phyloP scores from a whole-genome alignment of 2,329 filamentous ascomycete genomes.

The Ustulina deusta region DNA sequence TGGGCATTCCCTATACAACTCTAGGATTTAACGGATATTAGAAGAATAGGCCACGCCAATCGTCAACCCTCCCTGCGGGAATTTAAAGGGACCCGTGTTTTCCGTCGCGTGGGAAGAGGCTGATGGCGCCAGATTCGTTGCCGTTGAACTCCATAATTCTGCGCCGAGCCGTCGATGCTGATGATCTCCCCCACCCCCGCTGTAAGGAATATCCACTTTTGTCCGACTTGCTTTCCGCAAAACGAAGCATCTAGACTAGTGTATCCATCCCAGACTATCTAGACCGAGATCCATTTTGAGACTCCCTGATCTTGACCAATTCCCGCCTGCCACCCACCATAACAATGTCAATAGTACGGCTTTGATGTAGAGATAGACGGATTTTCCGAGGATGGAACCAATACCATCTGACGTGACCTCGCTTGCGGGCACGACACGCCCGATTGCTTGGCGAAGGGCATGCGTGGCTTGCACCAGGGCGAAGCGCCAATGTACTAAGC shows the following conservation, averaged over 20 bases:
- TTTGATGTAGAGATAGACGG: background rate
- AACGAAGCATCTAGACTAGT: background rate
- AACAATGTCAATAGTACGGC: background rate
- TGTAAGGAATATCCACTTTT: constrained; percentile 38
- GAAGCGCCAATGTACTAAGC: constrained; percentile 55
- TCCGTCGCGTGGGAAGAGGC: constrained; percentile 5
- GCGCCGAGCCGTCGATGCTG: constrained; percentile 8
- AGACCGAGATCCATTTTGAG: background rate
- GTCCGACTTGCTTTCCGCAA: constrained; percentile 35
- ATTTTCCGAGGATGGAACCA: constrained; percentile 28
- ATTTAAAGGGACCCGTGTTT: constrained; percentile 14
- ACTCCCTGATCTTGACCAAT: background rate
- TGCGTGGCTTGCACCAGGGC: constrained; percentile 53
- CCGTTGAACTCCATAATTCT: constrained; percentile 26
- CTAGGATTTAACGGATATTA: background rate
- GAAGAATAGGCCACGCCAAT: background rate
- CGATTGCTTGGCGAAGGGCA: constrained; percentile 48
- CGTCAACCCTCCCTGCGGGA: constrained; percentile 8
- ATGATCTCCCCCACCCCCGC: constrained; percentile 17
- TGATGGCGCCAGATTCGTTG: constrained; percentile 23
- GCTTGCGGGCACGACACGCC: background rate
- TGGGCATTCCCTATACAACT: background rate
- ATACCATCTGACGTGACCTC: constrained; percentile 1
- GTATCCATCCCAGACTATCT: background rate
- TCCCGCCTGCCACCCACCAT: background rate